Base-by-base conservation (phyloP, 192 early-diverging fungal species). In the Coemansia sp. region DNA sequence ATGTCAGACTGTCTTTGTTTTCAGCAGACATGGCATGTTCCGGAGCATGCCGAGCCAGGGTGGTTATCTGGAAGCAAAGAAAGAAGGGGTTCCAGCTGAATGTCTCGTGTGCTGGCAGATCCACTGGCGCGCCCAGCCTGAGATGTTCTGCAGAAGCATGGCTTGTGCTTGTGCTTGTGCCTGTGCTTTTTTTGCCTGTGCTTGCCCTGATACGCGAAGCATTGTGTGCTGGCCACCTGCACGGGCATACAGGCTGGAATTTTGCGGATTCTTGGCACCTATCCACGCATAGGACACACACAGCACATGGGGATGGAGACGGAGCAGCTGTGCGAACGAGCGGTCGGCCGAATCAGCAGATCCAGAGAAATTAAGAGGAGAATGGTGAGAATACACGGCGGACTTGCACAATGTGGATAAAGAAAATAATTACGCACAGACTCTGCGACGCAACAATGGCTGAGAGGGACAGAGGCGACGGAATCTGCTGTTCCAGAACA, bases 391-490 rank as follows among this genome's bases (percentile, higher is more conserved):
- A 45, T 45, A 45, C 42, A 45, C 12, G 42, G 42, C 42, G 42
- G 42, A 12, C 42, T 5, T 11, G 42, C 42, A 54, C 51, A 30
- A 30, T 54, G 51, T 54, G 51, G 51, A 54, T 54, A 29, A 54
- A 30, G 20, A 7, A 54, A n/a, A n/a, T n/a, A 30, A 54, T 6
- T 22, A 22, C 42, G 42, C 42, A 45, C 42, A 14, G 12, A 45
- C 42, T 36, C 4, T 36, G 34, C 34, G 34, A 36, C 34, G 34
- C 34, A 8, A 36, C 34, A 36, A 36, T 36, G 8, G 34, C 34
- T 8, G 34, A 36, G 34, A 36, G 34, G 8, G 34, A 36, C 34
- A 36, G 34, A 36, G 34, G 34, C 34, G 8, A 36, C 34, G 8
- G 34, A 4, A 36, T 8, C 34, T 45, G 42, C 5, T 45, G 12